Percentiles rank a stretch among this genome's conserved stretches.
phyloP scores from a whole-genome alignment of 2,329 filamentous ascomycete species.

The Bimuria novae-zelandiae region DNA sequence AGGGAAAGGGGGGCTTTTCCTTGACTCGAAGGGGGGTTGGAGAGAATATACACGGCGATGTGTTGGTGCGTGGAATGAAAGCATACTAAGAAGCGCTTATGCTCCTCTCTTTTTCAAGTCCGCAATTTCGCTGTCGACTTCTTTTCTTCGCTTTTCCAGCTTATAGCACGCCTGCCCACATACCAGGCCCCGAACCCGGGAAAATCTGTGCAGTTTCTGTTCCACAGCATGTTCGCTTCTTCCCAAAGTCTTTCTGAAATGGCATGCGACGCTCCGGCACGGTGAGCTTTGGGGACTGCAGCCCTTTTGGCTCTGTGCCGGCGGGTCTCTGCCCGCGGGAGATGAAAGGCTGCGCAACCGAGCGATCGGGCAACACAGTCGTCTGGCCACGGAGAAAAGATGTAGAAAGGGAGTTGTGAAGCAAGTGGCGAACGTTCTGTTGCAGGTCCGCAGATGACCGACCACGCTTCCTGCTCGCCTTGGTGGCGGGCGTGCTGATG shows the following conservation, averaged over 20 bases:
- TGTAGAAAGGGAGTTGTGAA: slow-evolving; percentile 50
- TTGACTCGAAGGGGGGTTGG: background rate
- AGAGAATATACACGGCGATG: slow-evolving; percentile 21
- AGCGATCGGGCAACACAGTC: slow-evolving; percentile 44
- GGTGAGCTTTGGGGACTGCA: slow-evolving; percentile 46
- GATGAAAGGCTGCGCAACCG: slow-evolving; percentile 40
- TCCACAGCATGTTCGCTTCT: slow-evolving; percentile 71
- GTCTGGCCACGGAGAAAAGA: slow-evolving; percentile 43
- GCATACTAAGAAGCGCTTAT: slow-evolving; percentile 6
- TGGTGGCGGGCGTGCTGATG: slow-evolving; percentile 19
- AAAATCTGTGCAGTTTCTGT: slow-evolving; percentile 60
- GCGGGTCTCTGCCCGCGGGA: slow-evolving; percentile 25
- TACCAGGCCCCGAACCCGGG: slow-evolving; percentile 62
- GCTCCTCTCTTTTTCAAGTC: slow-evolving; percentile 13
- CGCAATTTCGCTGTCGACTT: slow-evolving; percentile 19
- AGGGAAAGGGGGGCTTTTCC: background rate
- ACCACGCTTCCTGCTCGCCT: slow-evolving; percentile 60
- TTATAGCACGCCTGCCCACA: slow-evolving; percentile 68
- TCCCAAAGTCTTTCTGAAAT: slow-evolving; percentile 54
- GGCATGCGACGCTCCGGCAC: slow-evolving; percentile 49
- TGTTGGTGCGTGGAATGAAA: slow-evolving; percentile 8
- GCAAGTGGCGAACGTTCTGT: slow-evolving; percentile 69
- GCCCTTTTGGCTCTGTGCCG: slow-evolving; percentile 38
- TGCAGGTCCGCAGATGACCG: slow-evolving; percentile 67
- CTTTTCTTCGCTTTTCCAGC: slow-evolving; percentile 1